phyloP scores from a whole-genome alignment of 345 rosid species.

The Rhizophora mangle region DNA sequence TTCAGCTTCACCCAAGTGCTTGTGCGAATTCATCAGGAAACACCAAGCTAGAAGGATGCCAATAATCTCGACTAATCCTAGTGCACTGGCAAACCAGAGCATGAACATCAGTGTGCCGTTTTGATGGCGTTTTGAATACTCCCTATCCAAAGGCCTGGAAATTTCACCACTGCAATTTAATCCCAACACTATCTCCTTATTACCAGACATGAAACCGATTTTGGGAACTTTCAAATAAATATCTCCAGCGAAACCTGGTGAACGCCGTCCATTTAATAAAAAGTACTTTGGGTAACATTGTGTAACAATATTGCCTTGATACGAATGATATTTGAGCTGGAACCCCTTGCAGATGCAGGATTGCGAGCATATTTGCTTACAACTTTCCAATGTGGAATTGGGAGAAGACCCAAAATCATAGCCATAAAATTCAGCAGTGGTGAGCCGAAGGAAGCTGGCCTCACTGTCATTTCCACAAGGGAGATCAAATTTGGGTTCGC shows the following conservation, averaged over 20 bases:
- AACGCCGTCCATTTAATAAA: not conserved
- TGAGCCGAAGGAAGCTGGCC: constrained; percentile 15
- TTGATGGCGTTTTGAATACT: not conserved
- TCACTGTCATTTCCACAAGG: constrained; percentile 4
- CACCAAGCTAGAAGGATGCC: constrained; percentile 20
- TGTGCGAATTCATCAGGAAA: constrained; percentile 19
- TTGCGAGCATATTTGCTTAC: constrained; percentile 1
- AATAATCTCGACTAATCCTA: constrained; percentile 30
- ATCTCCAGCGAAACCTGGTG: not conserved
- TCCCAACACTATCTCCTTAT: not conserved
- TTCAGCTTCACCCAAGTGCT: not conserved
- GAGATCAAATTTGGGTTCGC: constrained; percentile 25
- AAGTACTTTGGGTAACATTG: not conserved
- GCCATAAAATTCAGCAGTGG: constrained; percentile 4
- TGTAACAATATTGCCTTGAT: not conserved
- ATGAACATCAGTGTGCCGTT: constrained; percentile 15
- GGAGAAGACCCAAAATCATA: not conserved
- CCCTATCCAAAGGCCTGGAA: not conserved
- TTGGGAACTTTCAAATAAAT: not conserved
- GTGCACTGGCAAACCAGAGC: constrained; percentile 28
- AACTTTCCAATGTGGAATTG: not conserved
- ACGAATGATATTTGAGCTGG: not conserved
- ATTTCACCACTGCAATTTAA: not conserved
- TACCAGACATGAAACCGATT: not conserved
- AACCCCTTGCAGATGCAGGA: constrained; percentile 3